Conservation (phyloP, 768 basidiomycete species). For the Pisolithus microcarpus region DNA sequence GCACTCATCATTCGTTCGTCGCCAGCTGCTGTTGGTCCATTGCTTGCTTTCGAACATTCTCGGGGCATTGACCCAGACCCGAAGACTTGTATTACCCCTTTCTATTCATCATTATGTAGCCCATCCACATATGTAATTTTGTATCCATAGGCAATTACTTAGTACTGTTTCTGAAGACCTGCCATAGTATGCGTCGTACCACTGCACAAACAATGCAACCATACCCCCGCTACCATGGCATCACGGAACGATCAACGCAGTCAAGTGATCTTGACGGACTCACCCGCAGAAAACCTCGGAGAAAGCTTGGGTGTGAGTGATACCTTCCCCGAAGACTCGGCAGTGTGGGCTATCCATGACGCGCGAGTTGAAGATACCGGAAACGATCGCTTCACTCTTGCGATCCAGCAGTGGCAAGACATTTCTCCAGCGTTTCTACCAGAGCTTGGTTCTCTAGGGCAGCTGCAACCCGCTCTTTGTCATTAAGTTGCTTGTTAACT, state of each 20-base stretch:
- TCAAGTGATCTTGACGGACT: no score
- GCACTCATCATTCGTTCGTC: not conserved
- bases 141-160: conserved; percentile 1
- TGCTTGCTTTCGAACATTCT: no score
- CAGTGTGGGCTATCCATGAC: not conserved
- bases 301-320: not conserved
- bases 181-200: conserved; percentile 8
- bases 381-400: not conserved
- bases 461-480: conserved; percentile 97
- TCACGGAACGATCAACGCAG: no score
- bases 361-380: no score
- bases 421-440: conserved; percentile 80
- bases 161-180: conserved; percentile 1
- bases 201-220: conserved; percentile 14
- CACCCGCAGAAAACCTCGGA: not conserved
- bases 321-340: not conserved
- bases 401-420: conserved; percentile 38
- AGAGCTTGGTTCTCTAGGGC: conserved; percentile 89
- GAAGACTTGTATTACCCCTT: not conserved
- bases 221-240: not conserved
- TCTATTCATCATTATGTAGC: conserved; percentile 3
- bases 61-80: no score
- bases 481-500: conserved; percentile 99
- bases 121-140: conserved; percentile 1
- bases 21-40: no score